These are phyloP conservation scores for Microcos paniculata DNA, from an alignment of 345 rosid species.

Conservation along the genomic window DNA sequence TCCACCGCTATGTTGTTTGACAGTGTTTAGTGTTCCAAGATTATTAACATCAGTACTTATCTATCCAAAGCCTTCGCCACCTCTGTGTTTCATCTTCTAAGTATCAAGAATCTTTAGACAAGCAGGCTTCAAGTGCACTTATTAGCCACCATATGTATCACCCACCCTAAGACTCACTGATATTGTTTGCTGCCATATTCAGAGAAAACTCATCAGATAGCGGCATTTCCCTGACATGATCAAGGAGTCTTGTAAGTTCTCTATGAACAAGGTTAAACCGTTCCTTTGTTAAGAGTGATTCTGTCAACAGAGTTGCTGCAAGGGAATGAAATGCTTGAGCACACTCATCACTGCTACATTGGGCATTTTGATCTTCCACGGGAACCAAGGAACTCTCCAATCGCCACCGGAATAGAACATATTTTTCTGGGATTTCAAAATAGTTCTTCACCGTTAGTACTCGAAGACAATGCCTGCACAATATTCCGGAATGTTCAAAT, in stretches of 20 bases:
- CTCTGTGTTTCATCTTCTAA: not conserved
- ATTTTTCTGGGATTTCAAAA: constrained; percentile 82
- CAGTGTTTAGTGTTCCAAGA: constrained; percentile 9
- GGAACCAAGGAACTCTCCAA: constrained; percentile 44
- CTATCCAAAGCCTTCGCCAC: constrained; percentile 1
- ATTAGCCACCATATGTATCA: not conserved
- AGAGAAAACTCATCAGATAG: constrained; percentile 34
- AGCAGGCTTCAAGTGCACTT: constrained; percentile 7
- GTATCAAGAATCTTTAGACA: constrained; percentile 1
- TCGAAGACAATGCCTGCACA: constrained; percentile 83
- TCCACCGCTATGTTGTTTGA: constrained; percentile 6
- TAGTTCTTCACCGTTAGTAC: constrained; percentile 68
- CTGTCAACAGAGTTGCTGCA: constrained; percentile 60
- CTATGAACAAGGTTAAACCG: constrained; percentile 55
- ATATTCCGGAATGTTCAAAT: constrained; percentile 75
- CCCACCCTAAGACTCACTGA: constrained; percentile 34
- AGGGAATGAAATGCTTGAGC: constrained; percentile 66
- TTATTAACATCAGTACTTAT: no score
- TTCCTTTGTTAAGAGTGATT: constrained; percentile 61
- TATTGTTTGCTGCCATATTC: constrained; percentile 39
- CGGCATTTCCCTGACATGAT: constrained; percentile 57
- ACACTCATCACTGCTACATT: constrained; percentile 49
- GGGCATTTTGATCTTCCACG: constrained; percentile 43
- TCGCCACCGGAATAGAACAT: constrained; percentile 74
- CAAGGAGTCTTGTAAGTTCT: constrained; percentile 57